These are phyloP conservation scores for Thymus mandschuricus DNA, from an alignment of 257 asterid species.

Conservation along the genomic window DNA sequence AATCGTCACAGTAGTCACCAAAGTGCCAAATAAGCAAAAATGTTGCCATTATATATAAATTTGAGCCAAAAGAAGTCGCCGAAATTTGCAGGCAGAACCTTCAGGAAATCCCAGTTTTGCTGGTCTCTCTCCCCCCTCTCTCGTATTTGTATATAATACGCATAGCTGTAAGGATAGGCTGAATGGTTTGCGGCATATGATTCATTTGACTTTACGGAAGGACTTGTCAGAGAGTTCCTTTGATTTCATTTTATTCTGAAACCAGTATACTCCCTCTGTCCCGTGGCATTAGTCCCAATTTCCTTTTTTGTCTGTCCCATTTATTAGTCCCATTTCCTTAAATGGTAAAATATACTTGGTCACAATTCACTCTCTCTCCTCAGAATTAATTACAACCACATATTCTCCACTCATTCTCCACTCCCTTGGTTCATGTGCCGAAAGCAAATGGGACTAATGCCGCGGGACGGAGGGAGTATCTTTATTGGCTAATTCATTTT, in stretches of 20 bases:
- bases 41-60: conserved; percentile 9
- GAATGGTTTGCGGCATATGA: not conserved
- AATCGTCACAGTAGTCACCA: conserved; percentile 12
- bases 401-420: too few relatives aligned
- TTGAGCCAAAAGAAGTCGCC: not conserved
- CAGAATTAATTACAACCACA: too few relatives aligned
- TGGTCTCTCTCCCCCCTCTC: not conserved
- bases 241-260: conserved; percentile 30
- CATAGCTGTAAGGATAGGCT: not conserved
- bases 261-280: too few relatives aligned
- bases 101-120: conserved; percentile 29
- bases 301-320: too few relatives aligned
- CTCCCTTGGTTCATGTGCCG: too few relatives aligned
- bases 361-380: too few relatives aligned
- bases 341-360: too few relatives aligned
- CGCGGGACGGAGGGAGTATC: too few relatives aligned
- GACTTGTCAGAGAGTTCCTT: conserved; percentile 28
- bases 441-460: too few relatives aligned
- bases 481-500: not conserved
- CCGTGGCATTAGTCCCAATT: too few relatives aligned
- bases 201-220: not conserved
- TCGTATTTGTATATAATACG: not conserved
- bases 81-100: not conserved
- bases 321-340: too few relatives aligned
- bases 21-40: conserved; percentile 1